Evolutionary conservation across 441 rosid genomes (phyloP).

Genomic region (Arabidopsis hybrid): DNA sequence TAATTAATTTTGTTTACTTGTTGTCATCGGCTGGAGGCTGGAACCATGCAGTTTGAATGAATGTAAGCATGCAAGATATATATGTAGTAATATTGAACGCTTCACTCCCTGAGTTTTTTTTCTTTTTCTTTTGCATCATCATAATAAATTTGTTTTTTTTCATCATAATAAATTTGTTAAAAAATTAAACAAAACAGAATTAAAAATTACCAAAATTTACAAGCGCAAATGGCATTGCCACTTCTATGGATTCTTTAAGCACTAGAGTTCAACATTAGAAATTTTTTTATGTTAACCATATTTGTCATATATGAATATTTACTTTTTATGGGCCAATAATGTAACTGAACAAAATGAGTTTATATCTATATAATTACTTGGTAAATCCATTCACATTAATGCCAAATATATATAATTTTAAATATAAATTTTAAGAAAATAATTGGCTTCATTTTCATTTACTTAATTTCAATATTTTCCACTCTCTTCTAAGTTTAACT

Average conservation of each 20-base stretch:
- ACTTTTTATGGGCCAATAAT: constrained; percentile 7
- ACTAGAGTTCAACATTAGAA: no score
- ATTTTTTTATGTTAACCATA: not conserved
- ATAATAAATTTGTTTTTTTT: not conserved
- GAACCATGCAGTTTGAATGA: not conserved
- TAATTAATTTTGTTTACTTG: constrained; percentile 8
- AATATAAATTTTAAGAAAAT: not conserved
- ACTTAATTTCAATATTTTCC: not conserved
- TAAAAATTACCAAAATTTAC: no score
- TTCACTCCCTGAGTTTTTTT: not conserved
- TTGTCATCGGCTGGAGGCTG: not conserved
- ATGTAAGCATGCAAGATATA: not conserved
- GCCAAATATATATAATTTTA: not conserved
- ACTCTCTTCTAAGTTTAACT: not conserved
- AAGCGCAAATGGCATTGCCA: not conserved
- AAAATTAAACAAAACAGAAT: no score
- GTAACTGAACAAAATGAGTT: constrained; percentile 1
- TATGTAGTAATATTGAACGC: not conserved
- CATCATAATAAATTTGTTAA: not conserved
- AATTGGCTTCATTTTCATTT: not conserved
- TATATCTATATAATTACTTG: not conserved
- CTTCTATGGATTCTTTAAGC: not conserved
- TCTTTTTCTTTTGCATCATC: not conserved
- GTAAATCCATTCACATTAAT: not conserved
- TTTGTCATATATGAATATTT: constrained; percentile 1